Evolutionary conservation across 1,139 yeast genomes (phyloP).

Genomic region (Yamadazyma atmosphaerica): DNA sequence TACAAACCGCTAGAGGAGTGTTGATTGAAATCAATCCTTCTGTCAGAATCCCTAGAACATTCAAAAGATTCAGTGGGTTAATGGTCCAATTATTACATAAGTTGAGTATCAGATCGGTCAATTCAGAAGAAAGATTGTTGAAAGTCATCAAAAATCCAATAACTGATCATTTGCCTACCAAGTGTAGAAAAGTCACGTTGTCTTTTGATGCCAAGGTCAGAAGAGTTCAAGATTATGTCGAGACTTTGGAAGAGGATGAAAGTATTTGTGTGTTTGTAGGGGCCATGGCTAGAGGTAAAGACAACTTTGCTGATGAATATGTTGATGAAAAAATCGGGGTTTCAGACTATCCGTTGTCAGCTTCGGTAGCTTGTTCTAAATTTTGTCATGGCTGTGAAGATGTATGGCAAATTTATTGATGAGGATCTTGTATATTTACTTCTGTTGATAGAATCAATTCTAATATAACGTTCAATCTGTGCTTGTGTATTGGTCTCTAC

Average conservation of each 20-base stretch:
- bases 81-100: constrained; percentile 96
- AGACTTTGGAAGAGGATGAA: constrained; percentile 79
- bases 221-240: constrained; percentile 86
- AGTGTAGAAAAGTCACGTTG: constrained; percentile 89
- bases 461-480: not conserved
- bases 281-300: constrained; percentile 98
- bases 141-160: constrained; percentile 96
- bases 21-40: constrained; percentile 93
- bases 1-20: constrained; percentile 93
- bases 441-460: not conserved
- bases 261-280: constrained; percentile 98
- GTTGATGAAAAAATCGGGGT: constrained; percentile 96
- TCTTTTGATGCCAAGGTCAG: constrained; percentile 92
- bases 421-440: too few relatives aligned
- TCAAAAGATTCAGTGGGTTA: constrained; percentile 93
- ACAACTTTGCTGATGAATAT: constrained; percentile 93
- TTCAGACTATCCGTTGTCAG: constrained; percentile 92
- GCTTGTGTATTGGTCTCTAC: too few relatives aligned
- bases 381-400: constrained; percentile 99
- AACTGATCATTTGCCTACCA: constrained; percentile 93
- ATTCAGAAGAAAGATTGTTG: constrained; percentile 89
- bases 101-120: constrained; percentile 88
- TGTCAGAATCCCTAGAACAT: constrained; percentile 96
- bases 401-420: constrained; percentile 77
- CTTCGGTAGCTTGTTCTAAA: constrained; percentile 97